Base-by-base conservation (phyloP, 306 rosid species). In the Acacia melanoxylon region DNA sequence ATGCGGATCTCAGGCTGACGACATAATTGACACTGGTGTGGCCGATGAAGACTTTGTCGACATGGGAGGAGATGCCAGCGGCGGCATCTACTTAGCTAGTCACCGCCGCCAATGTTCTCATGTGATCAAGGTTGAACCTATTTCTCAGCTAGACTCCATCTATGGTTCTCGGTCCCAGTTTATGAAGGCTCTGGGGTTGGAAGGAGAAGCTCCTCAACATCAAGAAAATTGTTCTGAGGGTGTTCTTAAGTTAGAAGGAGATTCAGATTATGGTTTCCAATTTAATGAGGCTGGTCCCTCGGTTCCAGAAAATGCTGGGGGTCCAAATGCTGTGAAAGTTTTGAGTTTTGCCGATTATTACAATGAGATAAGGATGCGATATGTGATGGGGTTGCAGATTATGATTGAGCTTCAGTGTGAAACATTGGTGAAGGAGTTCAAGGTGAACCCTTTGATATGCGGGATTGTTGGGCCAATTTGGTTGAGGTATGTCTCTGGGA, bases 351-450 rank as follows among this genome's bases (percentile, higher is more conserved):
- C 90, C 24, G 93, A 90, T 58, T 93, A 88, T 65, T 86, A 83
- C 52, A 88, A 83, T 2, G 90, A 90, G 83, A 84, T 87, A 54
- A 90, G 97, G 87, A 71, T 89, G 44, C 86, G 94, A 79, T 95
- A 95, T 63, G 89, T 93, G 35, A 74, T 90, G 88, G 95, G 97
- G 25, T 65, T 93, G 87, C 97, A 93, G 87, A 42, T 92, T 74
- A 91, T 95, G 93, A 76, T 95, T 73, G 87, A 93, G 87, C 85
- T 89, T 85, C 98, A 93, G 25, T 93, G 98, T 8, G 97, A 93
- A 83, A 93, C 87, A 20, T 62, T 95, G 87, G 94, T 90, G 52
- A 87, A 89, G 75, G 93, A 91, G 81, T 93, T 91, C 82, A 89
- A 91, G 79, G 98, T 86, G 49, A 91, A 79, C 49, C 98, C 97